These are phyloP conservation scores for Cladorrhinum sp. DNA, from an alignment of 2,329 filamentous ascomycete genomes.

Conservation along the genomic window DNA sequence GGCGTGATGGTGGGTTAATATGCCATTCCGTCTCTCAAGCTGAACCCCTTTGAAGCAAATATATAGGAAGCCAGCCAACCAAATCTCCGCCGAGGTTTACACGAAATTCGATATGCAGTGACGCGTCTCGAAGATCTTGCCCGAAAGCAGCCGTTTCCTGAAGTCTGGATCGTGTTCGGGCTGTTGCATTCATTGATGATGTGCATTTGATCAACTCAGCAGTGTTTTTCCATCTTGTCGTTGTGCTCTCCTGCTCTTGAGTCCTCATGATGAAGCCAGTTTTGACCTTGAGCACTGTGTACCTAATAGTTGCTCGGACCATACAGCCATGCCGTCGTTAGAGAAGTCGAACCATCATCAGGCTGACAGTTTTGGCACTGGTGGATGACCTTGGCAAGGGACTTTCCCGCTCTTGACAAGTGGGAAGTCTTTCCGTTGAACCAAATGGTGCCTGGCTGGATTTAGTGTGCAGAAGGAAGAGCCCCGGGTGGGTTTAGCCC, in stretches of 20 bases:
- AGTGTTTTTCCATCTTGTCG: neutral
- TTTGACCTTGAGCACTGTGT: neutral
- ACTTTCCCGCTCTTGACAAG: neutral
- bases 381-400: neutral
- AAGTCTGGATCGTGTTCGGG: neutral
- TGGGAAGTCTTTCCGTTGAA: neutral
- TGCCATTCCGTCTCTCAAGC: constrained; percentile 11
- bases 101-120: neutral
- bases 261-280: neutral
- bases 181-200: neutral
- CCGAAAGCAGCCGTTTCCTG: constrained; percentile 5
- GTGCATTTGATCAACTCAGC: neutral
- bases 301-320: neutral
- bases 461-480: constrained; percentile 13
- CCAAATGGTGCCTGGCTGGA: constrained; percentile 5
- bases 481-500: constrained; percentile 9
- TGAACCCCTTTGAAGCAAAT: constrained; percentile 1
- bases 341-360: neutral
- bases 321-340: neutral
- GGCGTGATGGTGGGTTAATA: constrained; percentile 11
- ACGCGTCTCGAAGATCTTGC: constrained; percentile 4
- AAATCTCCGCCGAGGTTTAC: neutral
- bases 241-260: neutral
- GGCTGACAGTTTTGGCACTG: neutral
- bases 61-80: constrained; percentile 8